A percentile compares a stretch with the other conserved stretches of the same genome.
phyloP scores from a whole-genome alignment of 192 early-diverging fungal genomes.

The Gryganskiella cystojenkinii region DNA sequence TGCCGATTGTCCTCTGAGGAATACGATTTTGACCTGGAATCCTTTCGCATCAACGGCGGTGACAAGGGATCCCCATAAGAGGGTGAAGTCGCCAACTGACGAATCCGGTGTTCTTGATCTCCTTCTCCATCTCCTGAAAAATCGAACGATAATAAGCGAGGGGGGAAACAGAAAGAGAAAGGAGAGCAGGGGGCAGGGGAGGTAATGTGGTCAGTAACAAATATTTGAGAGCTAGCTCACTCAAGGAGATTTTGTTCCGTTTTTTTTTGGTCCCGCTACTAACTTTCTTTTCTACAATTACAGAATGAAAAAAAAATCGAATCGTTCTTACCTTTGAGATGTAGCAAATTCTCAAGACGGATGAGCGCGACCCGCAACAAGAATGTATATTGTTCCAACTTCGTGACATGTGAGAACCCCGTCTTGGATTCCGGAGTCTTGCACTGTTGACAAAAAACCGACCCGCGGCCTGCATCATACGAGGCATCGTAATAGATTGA shows the following conservation, averaged over 20 bases:
- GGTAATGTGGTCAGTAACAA: no score
- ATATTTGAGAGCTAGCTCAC: background rate
- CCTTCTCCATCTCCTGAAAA: conserved; percentile 29
- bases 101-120: conserved; percentile 21
- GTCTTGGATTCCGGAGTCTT: conserved; percentile 53
- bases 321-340: conserved; percentile 58
- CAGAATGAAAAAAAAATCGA: background rate
- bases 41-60: conserved; percentile 41
- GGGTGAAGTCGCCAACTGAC: conserved; percentile 18
- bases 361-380: conserved; percentile 86
- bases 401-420: conserved; percentile 79
- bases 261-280: background rate
- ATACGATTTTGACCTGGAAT: conserved; percentile 58
- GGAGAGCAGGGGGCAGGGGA: background rate
- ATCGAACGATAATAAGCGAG: no score
- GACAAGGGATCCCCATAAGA: background rate
- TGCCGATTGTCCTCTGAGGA: conserved; percentile 48
- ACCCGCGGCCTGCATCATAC: conserved; percentile 53
- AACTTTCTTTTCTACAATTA: background rate
- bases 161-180: background rate
- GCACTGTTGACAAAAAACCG: conserved; percentile 66
- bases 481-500: conserved; percentile 61
- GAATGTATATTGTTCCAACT: conserved; percentile 92
- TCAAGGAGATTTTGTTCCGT: background rate
- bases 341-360: conserved; percentile 81